Evolutionary conservation across 2,329 filamentous ascomycete genomes (phyloP).

Genomic region (Sporothrix phasma): DNA sequence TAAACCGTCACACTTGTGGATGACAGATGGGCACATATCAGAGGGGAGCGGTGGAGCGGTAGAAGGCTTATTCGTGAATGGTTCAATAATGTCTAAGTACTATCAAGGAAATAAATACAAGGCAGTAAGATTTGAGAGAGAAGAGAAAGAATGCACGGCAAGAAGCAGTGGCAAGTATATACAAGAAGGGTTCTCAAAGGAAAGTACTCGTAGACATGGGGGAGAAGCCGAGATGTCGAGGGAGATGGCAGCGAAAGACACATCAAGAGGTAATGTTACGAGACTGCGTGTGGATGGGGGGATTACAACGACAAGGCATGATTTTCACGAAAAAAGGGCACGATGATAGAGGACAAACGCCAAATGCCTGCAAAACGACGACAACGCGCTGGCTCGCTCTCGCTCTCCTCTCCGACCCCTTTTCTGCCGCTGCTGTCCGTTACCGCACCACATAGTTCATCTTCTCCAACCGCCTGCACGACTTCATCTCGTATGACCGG

Average conservation of each 20-base stretch:
- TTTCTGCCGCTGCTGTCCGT: background rate
- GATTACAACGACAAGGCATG: background rate
- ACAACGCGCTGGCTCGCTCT: background rate
- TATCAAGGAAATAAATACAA: too few species aligned
- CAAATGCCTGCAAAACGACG: background rate
- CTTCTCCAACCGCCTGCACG: slow-evolving; percentile 41
- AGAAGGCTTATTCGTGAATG: too few species aligned
- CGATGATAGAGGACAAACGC: background rate
- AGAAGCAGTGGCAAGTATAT: too few species aligned
- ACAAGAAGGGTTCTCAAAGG: background rate
- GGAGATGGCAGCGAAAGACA: background rate
- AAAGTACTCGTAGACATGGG: too few species aligned
- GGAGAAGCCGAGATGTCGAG: background rate
- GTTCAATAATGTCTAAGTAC: too few species aligned
- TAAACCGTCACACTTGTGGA: too few species aligned
- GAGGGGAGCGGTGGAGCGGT: too few species aligned
- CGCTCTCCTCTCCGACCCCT: background rate
- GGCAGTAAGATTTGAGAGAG: too few species aligned
- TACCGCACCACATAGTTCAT: slow-evolving; percentile 25
- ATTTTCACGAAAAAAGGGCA: background rate
- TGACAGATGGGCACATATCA: too few species aligned
- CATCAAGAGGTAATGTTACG: background rate
- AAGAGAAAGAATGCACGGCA: too few species aligned
- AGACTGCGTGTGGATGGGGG: background rate
- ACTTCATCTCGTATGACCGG: slow-evolving; percentile 39